Percentiles rank a stretch among this genome's conserved stretches.
Evolutionary conservation across 1,284 basidiomycete genomes (phyloP).

Genomic region (Tranzscheliella williamsii): DNA sequence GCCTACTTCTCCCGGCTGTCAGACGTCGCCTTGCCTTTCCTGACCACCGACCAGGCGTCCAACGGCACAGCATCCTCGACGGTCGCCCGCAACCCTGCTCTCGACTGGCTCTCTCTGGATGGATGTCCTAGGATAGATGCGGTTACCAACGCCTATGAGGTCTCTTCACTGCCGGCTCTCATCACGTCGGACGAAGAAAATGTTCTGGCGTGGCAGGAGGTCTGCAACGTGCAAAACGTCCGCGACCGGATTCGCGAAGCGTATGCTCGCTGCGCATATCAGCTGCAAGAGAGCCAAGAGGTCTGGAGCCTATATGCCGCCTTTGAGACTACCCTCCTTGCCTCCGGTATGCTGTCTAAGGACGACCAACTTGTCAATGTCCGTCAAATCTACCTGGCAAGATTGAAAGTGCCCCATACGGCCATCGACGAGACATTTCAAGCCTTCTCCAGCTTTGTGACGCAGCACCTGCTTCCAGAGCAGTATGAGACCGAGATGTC

Average conservation of each 20-base stretch:
- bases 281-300: conserved; percentile 31
- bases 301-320: conserved; percentile 45
- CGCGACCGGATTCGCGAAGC: conserved; percentile 25
- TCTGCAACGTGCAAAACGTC: conserved; percentile 14
- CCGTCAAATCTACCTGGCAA: conserved; percentile 40
- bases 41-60: not conserved
- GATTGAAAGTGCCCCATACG: conserved; percentile 43
- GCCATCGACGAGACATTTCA: conserved; percentile 45
- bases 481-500: conserved; percentile 51
- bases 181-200: not conserved
- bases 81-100: conserved; percentile 23
- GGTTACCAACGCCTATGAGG: conserved; percentile 2
- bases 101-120: conserved; percentile 24
- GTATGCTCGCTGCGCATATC: conserved; percentile 31
- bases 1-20: conserved; percentile 10
- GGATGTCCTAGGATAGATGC: conserved; percentile 19
- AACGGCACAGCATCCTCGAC: not conserved
- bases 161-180: conserved; percentile 7
- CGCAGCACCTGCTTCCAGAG: conserved; percentile 31
- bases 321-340: conserved; percentile 34
- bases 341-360: conserved; percentile 2
- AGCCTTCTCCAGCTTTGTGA: conserved; percentile 48
- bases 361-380: conserved; percentile 33
- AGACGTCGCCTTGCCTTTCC: conserved; percentile 1
- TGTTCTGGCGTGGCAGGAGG: conserved; percentile 1